Conservation (phyloP, 2,329 filamentous ascomycete species). For the Fusarium torreyae region DNA sequence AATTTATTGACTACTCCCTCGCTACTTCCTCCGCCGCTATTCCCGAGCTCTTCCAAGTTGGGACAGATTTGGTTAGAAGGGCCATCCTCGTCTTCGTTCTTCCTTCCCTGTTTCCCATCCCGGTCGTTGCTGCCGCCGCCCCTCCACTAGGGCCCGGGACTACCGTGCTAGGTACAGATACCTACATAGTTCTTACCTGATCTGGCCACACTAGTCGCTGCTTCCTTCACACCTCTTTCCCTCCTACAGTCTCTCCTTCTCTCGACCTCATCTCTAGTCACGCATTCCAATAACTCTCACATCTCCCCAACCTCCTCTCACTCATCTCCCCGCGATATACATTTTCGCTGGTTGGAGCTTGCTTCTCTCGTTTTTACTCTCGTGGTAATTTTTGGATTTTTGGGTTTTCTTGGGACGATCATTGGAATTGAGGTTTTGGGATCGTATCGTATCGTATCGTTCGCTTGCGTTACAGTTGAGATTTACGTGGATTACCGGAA, state of each 20-base stretch:
- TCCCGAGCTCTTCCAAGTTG: slow-evolving; percentile 30
- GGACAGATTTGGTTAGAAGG: slow-evolving; percentile 28
- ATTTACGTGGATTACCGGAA: slow-evolving; percentile 21
- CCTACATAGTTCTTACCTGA: slow-evolving; percentile 45
- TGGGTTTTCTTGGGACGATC: slow-evolving; percentile 38
- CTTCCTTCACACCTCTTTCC: slow-evolving; percentile 35
- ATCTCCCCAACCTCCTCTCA: slow-evolving; percentile 41
- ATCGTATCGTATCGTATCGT: slow-evolving; percentile 27
- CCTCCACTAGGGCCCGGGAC: slow-evolving; percentile 42
- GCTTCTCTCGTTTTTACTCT: slow-evolving; percentile 24
- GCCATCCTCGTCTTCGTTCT: slow-evolving; percentile 38
- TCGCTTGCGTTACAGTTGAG: slow-evolving; percentile 27
- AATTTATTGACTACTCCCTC: slow-evolving; percentile 18
- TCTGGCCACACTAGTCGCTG: slow-evolving; percentile 36
- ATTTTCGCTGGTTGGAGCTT: slow-evolving; percentile 27
- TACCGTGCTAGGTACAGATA: slow-evolving; percentile 47
- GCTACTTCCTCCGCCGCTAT: slow-evolving; percentile 30
- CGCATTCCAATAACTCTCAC: slow-evolving; percentile 41
- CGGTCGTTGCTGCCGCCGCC: slow-evolving; percentile 45
- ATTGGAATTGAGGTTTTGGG: slow-evolving; percentile 33
- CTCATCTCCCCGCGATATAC: slow-evolving; percentile 29
- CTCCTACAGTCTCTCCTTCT: slow-evolving; percentile 35
- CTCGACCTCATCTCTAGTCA: slow-evolving; percentile 37
- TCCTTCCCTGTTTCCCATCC: slow-evolving; percentile 44
- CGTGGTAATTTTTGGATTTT: slow-evolving; percentile 37